Evolutionary conservation across 2,329 filamentous ascomycete genomes (phyloP).

Genomic region (Mycosphaerelloides madeirae): DNA sequence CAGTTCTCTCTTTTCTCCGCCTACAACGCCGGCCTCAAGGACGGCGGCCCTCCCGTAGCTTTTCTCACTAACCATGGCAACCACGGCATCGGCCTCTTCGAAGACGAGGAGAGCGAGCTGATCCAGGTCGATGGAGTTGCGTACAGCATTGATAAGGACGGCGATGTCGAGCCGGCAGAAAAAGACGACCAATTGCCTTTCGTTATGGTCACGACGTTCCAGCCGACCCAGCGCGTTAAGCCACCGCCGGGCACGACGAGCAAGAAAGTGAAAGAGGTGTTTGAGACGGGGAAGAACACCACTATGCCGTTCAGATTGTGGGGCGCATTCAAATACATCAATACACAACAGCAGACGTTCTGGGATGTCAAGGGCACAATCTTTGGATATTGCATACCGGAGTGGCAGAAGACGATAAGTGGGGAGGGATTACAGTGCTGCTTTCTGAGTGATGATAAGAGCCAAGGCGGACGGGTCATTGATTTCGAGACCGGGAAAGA

Average conservation of each 20-base stretch:
- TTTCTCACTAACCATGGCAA: constrained; percentile 41
- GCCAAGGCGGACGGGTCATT: constrained; percentile 34
- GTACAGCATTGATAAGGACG: constrained; percentile 31
- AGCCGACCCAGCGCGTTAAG: constrained; percentile 32
- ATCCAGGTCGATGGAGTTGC: constrained; percentile 36
- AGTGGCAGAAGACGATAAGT: constrained; percentile 39
- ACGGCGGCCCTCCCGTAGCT: constrained; percentile 31
- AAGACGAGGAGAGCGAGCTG: constrained; percentile 30
- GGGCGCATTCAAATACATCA: constrained; percentile 35
- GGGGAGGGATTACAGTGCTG: constrained; percentile 37
- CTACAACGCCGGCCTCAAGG: constrained; percentile 34
- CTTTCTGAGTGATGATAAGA: constrained; percentile 33
- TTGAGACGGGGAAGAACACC: constrained; percentile 34
- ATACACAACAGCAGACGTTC: constrained; percentile 27
- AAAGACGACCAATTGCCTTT: constrained; percentile 35
- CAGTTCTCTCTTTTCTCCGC: constrained; percentile 40
- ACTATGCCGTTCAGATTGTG: constrained; percentile 37
- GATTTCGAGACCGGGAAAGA: constrained; percentile 36
- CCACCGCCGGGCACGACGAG: constrained; percentile 22
- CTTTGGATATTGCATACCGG: constrained; percentile 38
- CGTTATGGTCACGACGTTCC: constrained; percentile 40
- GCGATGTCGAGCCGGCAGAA: constrained; percentile 30
- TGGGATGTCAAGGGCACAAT: constrained; percentile 35
- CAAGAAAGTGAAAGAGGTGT: constrained; percentile 25
- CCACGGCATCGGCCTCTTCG: constrained; percentile 40